These are phyloP conservation scores for Botryotinia convoluta DNA, from an alignment of 2,329 filamentous ascomycete genomes.

Conservation along the genomic window DNA sequence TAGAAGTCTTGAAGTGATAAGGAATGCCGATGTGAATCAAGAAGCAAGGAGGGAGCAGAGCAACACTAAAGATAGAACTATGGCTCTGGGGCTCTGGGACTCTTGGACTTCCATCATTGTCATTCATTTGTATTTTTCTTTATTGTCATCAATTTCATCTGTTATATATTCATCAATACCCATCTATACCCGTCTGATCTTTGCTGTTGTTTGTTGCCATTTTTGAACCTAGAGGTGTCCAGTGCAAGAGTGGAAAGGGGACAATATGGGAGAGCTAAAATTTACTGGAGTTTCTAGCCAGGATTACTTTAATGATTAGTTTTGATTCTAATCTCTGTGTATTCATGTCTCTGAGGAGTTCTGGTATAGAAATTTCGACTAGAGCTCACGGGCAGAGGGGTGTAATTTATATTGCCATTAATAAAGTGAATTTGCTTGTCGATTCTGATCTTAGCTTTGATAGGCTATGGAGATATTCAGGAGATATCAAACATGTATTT, in stretches of 20 bases:
- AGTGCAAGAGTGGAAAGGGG: not conserved
- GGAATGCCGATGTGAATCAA: not conserved
- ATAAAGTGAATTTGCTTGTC: accelerated
- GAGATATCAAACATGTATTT: not conserved
- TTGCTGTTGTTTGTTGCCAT: not conserved
- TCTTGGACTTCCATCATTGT: not conserved
- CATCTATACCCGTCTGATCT: not conserved
- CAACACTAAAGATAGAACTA: not conserved
- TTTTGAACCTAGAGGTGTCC: not conserved
- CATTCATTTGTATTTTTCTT: not conserved
- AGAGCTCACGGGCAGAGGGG: not conserved
- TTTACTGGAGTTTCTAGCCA: not conserved
- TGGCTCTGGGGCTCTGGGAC: not conserved
- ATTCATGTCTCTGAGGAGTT: not conserved
- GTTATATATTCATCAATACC: not conserved
- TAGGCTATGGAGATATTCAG: not conserved
- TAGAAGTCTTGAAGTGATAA: not conserved
- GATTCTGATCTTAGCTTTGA: not conserved
- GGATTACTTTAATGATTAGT: accelerated
- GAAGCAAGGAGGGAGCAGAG: not conserved
- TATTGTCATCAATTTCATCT: not conserved
- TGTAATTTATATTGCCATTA: not conserved
- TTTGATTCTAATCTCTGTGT: not conserved
- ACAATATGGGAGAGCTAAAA: not conserved
- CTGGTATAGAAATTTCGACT: accelerated